Base-by-base conservation (phyloP, 2,329 filamentous ascomycete genomes). In the Ophiostoma ulmi region DNA sequence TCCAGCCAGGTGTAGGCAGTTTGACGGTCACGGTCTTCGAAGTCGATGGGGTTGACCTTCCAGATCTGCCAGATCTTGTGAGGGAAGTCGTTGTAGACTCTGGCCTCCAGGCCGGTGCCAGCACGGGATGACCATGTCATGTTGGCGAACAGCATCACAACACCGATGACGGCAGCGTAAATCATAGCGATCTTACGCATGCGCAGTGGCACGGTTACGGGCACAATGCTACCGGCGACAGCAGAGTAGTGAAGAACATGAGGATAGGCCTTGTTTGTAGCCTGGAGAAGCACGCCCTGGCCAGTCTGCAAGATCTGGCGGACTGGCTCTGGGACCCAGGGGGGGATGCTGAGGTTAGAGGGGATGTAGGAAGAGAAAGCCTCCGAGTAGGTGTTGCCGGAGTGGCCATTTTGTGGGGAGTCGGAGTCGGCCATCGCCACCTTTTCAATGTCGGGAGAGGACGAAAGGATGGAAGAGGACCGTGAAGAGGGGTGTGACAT, bases 11-110 rank as follows among this genome's bases (percentile, higher is more conserved):
- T 88, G 74, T 84, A 84, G 11, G 90, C 89, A 0, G 83, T 82
- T 35, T 83, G 79, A 41, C 85, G 80, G 75, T 92, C 88, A 69
- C 86, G 83, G 75, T 88, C 83, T 73, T 90, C 89, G 75, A 91
- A 91, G 1, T 82, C 81, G 44, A 91, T 80, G 1, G 90, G 87
- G 73, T 89, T 85, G 38, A 89, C 85, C 77, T 91, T 92, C 90
- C 90, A 92, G 0, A 87, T 90, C 78, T 92, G 90, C 90, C 90
- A 92, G 74, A 92, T 90, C 79, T 92, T 92, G 70, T 83, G 83
- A 6, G 84, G 90, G 75, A 88, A 92, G 31, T 76, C 75, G 39
- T 58, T n/a, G 48, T 70, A 72, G 10, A 71, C 75, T 69, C 31
- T 38, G 5, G 58, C 26, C 52, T 38, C 38, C 11, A 65, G 35